Conservation (phyloP, 495 filamentous ascomycete genomes). For the Usnea hakonensis region DNA sequence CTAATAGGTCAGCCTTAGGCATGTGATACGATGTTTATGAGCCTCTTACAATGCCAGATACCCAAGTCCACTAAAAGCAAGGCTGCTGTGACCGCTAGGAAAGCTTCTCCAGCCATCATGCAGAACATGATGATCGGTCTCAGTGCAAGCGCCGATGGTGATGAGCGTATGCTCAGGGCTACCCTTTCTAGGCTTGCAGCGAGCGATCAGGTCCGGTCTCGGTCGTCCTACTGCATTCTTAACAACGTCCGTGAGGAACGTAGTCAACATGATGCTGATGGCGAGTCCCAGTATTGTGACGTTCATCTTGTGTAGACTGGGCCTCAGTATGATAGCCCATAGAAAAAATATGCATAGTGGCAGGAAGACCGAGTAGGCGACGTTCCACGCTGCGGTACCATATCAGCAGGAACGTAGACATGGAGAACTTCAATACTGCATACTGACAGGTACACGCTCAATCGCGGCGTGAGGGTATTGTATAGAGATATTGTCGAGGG, state of each 20-base stretch:
- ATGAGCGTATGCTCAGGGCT: conserved; percentile 64
- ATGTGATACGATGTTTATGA: background rate
- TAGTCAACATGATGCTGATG: conserved; percentile 67
- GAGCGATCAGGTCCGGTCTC: conserved; percentile 77
- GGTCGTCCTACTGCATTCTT: conserved; percentile 91
- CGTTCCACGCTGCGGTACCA: conserved; percentile 52
- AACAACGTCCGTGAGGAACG: conserved; percentile 79
- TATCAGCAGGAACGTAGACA: conserved; percentile 12
- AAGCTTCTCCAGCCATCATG: conserved; percentile 94
- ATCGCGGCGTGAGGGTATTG: conserved; percentile 77
- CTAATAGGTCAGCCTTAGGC: conserved; percentile 25
- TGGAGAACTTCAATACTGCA: conserved; percentile 24
- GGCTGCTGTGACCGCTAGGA: conserved; percentile 80
- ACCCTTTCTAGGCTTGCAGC: conserved; percentile 66
- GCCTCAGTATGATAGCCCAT: conserved; percentile 54
- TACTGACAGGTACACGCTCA: conserved; percentile 77
- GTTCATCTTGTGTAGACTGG: conserved; percentile 71
- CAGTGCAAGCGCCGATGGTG: conserved; percentile 69
- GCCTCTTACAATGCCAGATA: conserved; percentile 57
- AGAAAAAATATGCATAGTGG: conserved; percentile 58
- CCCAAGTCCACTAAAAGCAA: conserved; percentile 78
- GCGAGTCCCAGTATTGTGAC: conserved; percentile 74
- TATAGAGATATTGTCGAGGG: conserved; percentile 71
- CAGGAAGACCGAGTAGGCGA: conserved; percentile 65
- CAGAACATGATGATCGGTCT: conserved; percentile 64